Evolutionary conservation across 768 basidiomycete genomes (phyloP).

Genomic region (Agaricus subrufescens): DNA sequence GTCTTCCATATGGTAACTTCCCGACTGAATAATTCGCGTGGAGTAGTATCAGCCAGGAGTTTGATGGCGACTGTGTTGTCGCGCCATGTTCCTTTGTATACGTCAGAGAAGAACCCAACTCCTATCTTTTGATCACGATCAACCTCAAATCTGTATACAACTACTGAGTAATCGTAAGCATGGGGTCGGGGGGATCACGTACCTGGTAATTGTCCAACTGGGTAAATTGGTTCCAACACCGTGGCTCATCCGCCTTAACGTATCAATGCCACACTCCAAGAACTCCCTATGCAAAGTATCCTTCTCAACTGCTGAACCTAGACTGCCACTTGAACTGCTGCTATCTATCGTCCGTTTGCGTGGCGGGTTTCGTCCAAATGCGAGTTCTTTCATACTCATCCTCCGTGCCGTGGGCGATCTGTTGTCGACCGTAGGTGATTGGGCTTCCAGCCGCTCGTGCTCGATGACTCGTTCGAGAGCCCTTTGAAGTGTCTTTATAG

Average conservation of each 20-base stretch:
- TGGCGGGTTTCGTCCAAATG: constrained; percentile 4
- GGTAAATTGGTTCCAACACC: constrained; percentile 42
- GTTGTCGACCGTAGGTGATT: not conserved
- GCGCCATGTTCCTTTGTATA: constrained; percentile 75
- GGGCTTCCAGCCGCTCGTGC: constrained; percentile 22
- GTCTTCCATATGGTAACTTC: constrained; percentile 72
- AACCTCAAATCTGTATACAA: constrained; percentile 43
- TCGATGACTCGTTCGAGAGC: constrained; percentile 37
- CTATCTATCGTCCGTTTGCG: constrained; percentile 21
- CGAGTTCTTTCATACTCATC: constrained; percentile 13
- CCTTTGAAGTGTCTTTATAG: constrained; percentile 74
- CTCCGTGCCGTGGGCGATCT: constrained; percentile 8
- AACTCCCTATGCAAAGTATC: constrained; percentile 62
- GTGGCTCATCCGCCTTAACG: constrained; percentile 56
- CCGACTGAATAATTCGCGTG: constrained; percentile 61
- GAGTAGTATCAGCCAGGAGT: constrained; percentile 58
- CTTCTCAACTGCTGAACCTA: not conserved
- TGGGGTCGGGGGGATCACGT: not conserved
- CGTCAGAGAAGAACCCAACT: constrained; percentile 71
- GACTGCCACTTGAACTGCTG: constrained; percentile 15
- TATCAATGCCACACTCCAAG: constrained; percentile 69
- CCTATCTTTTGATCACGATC: constrained; percentile 68
- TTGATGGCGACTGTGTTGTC: constrained; percentile 67
- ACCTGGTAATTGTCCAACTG: constrained; percentile 68
- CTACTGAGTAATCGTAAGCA: not conserved